Evolutionary conservation across 257 asterid species (phyloP).

Genomic region (Gentiana macrophylla): DNA sequence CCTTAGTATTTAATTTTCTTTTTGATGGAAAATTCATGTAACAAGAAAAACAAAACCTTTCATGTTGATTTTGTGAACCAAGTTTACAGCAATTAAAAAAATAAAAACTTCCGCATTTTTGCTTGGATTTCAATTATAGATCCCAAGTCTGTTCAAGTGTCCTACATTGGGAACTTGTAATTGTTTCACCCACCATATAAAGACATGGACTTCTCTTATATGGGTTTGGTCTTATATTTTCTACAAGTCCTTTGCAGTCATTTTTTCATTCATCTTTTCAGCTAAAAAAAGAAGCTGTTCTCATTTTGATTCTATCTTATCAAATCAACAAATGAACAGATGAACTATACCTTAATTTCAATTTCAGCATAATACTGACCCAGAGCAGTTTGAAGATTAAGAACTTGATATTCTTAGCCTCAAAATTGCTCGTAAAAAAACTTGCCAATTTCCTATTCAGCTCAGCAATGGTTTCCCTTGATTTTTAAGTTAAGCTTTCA

Average conservation of each 20-base stretch:
- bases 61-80: no score
- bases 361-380: conserved; percentile 99
- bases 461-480: conserved; percentile 63
- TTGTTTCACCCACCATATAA: no score
- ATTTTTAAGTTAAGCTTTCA: conserved; percentile 45
- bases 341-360: conserved; percentile 73
- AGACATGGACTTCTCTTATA: no score
- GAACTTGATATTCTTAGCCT: conserved; percentile 76
- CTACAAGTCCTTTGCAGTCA: no score
- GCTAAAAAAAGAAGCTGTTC: background rate
- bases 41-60: no score
- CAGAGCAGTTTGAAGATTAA: conserved; percentile 94
- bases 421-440: conserved; percentile 59
- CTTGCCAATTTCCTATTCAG: conserved; percentile 60
- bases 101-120: no score
- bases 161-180: no score
- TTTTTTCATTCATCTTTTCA: background rate
- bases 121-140: no score
- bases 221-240: no score
- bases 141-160: no score
- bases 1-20: background rate
- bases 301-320: conserved; percentile 11
- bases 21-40: background rate
- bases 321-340: conserved; percentile 4
- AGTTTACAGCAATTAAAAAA: background rate